Conservation (phyloP, 345 rosid species). For the Heritiera fomes region DNA sequence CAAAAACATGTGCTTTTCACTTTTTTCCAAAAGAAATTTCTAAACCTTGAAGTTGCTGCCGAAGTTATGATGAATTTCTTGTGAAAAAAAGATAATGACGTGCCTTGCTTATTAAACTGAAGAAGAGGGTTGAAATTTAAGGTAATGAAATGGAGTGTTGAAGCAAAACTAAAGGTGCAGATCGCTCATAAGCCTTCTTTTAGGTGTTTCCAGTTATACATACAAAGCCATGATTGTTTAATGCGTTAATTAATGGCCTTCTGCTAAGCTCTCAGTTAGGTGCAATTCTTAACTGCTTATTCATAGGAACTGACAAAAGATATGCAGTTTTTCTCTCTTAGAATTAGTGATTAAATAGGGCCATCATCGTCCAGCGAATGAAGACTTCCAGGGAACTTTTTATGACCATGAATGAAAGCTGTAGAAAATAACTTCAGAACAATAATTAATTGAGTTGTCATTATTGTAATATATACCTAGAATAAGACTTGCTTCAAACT, state of each 20-base stretch:
- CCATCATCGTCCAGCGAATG: neutral
- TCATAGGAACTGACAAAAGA: neutral
- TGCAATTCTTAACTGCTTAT: neutral
- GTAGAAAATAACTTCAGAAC: slow-evolving; percentile 12
- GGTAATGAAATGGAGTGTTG: neutral
- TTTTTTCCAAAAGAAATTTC: neutral
- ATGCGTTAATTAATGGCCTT: neutral
- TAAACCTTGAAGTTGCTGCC: neutral
- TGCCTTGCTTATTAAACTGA: neutral
- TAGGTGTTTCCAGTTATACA: neutral
- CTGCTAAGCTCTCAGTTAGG: slow-evolving; percentile 2
- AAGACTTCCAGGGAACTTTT: neutral
- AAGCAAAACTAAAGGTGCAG: neutral
- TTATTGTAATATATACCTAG: neutral
- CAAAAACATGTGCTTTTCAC: neutral
- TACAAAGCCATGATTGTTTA: neutral
- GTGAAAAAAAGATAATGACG: neutral
- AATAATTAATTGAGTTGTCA: neutral
- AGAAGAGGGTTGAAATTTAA: neutral
- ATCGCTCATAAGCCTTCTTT: neutral
- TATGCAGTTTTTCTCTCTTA: neutral
- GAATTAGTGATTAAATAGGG: neutral
- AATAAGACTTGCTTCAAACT: neutral
- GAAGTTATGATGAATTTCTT: neutral
- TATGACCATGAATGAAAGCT: neutral